Conservation (phyloP, 805 yeast genomes). For the Groenewaldozyma salmanticensis region DNA sequence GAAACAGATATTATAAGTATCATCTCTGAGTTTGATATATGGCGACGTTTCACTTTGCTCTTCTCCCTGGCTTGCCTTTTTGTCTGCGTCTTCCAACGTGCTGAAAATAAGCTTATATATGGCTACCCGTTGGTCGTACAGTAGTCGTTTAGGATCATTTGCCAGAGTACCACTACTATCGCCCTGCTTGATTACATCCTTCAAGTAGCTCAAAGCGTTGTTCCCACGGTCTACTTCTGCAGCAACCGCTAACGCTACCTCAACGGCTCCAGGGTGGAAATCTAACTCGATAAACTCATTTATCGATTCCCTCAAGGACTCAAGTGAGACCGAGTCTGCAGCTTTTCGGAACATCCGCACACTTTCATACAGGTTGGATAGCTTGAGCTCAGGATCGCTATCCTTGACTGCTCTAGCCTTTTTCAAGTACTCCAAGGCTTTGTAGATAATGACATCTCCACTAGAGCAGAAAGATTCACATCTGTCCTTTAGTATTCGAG, state of each 20-base stretch:
- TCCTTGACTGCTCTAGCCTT: constrained; percentile 64
- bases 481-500: constrained; percentile 77
- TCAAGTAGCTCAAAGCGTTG: constrained; percentile 45
- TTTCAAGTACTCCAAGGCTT: constrained; percentile 85
- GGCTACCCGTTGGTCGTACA: constrained; percentile 43
- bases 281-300: constrained; percentile 68
- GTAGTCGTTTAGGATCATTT: constrained; percentile 42
- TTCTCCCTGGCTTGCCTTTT: constrained; percentile 24
- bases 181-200: constrained; percentile 29
- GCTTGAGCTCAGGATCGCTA: constrained; percentile 56
- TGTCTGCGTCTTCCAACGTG: constrained; percentile 63
- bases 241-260: constrained; percentile 70
- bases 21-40: constrained; percentile 41
- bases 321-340: constrained; percentile 65
- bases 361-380: constrained; percentile 61
- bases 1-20: constrained; percentile 66
- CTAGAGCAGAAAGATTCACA: constrained; percentile 94
- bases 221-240: constrained; percentile 54
- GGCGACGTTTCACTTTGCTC: not conserved
- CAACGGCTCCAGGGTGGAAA: constrained; percentile 77
- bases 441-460: constrained; percentile 85
- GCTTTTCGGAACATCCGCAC: constrained; percentile 70
- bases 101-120: constrained; percentile 69
- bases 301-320: constrained; percentile 72
- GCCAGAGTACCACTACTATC: constrained; percentile 19